A percentile compares a stretch with the other conserved stretches of the same genome.
phyloP scores from a whole-genome alignment of 1,139 yeast species.

The Geotrichum klebahnii region DNA sequence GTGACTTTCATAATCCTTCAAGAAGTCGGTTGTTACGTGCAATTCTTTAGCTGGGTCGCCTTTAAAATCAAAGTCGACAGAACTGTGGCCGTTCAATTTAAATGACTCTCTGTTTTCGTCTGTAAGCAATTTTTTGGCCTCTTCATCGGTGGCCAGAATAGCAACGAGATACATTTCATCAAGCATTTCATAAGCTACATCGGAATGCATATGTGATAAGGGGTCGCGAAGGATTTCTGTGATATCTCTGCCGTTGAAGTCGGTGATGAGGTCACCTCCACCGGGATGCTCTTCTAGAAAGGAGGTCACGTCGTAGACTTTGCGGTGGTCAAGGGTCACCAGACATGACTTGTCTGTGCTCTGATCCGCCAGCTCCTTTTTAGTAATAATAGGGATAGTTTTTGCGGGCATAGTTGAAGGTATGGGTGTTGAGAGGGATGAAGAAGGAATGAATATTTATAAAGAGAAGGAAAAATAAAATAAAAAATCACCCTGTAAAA shows the following conservation, averaged over 20 bases:
- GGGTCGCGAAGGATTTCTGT: constrained; percentile 73
- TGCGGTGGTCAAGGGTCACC: constrained; percentile 73
- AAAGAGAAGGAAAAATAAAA: not conserved
- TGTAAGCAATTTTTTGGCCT: constrained; percentile 51
- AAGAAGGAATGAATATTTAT: not conserved
- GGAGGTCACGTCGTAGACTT: constrained; percentile 74
- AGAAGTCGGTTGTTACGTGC: constrained; percentile 72
- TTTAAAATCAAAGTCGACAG: constrained; percentile 21
- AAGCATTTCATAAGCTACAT: constrained; percentile 81
- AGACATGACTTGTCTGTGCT: constrained; percentile 56
- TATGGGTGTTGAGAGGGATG: not conserved
- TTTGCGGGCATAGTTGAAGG: constrained; percentile 5
- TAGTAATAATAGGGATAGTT: constrained; percentile 45
- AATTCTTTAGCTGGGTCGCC: constrained; percentile 56
- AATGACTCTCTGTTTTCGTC: constrained; percentile 32
- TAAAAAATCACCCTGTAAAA: not conserved
- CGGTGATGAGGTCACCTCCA: constrained; percentile 69
- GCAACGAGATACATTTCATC: constrained; percentile 69
- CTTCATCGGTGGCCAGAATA: constrained; percentile 58
- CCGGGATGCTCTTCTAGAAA: constrained; percentile 86
- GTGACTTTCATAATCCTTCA: constrained; percentile 67
- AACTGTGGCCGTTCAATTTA: constrained; percentile 19
- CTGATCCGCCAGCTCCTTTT: constrained; percentile 49
- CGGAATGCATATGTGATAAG: constrained; percentile 70
- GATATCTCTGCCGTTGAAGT: constrained; percentile 79